Percentiles rank a stretch among this genome's conserved stretches.
Evolutionary conservation across 768 basidiomycete species (phyloP).

Genomic region (Trametes cinnabarina): DNA sequence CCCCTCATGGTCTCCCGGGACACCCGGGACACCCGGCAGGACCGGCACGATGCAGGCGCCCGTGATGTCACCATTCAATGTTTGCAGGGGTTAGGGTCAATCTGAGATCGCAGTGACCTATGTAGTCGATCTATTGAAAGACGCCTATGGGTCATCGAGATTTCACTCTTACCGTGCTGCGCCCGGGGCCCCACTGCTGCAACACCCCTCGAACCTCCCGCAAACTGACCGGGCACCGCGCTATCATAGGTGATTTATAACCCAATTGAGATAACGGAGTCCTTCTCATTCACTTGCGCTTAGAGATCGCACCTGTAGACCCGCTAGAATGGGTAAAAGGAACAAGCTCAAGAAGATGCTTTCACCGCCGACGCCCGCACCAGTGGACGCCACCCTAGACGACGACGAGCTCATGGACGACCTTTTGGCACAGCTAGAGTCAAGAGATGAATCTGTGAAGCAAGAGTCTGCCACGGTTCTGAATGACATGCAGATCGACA

Average conservation of each 20-base stretch:
- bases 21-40: too few species aligned
- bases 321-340: conserved; percentile 36
- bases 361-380: conserved; percentile 29
- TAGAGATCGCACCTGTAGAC: too few species aligned
- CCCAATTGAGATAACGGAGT: too few species aligned
- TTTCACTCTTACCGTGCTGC: background rate
- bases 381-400: conserved; percentile 40
- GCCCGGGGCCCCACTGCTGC: too few species aligned
- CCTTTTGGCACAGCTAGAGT: conserved; percentile 74
- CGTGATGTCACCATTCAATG: too few species aligned
- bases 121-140: background rate
- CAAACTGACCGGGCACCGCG: too few species aligned
- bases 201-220: too few species aligned
- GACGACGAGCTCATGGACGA: conserved; percentile 70
- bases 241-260: too few species aligned
- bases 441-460: conserved; percentile 50
- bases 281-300: too few species aligned
- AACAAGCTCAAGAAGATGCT: conserved; percentile 53
- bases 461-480: conserved; percentile 48
- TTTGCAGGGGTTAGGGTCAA: conserved; percentile 3
- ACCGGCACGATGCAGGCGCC: too few species aligned
- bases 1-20: background rate
- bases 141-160: background rate
- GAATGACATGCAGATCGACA: conserved; percentile 44
- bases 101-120: conserved; percentile 3